A percentile compares a stretch with the other conserved stretches of the same genome.
Evolutionary conservation across 2,329 filamentous ascomycete genomes (phyloP).

Genomic region (Didymella exigua): DNA sequence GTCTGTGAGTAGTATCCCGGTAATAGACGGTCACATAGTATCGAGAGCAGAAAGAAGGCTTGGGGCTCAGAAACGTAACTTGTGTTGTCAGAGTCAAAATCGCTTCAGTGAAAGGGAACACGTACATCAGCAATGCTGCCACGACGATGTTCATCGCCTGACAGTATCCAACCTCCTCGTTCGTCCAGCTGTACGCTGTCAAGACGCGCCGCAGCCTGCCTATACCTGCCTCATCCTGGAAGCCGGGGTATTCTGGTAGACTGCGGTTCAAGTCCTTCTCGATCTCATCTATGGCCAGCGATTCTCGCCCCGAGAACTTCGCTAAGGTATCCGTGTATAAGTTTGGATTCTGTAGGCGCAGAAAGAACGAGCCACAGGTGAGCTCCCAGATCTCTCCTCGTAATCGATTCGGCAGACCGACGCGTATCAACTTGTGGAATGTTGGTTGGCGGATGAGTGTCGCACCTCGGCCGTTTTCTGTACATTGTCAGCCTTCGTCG

Average conservation of each 20-base stretch:
- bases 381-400: slow-evolving; percentile 96
- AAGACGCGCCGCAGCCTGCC: slow-evolving; percentile 85
- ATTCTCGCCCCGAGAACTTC: slow-evolving; percentile 84
- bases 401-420: slow-evolving; percentile 90
- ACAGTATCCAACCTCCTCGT: slow-evolving; percentile 95
- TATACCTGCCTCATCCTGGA: slow-evolving; percentile 95
- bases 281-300: slow-evolving; percentile 96
- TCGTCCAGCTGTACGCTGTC: slow-evolving; percentile 97
- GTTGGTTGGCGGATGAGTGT: slow-evolving; percentile 94
- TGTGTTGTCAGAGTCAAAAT: slow-evolving; percentile 34
- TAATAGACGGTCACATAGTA: slow-evolving; percentile 88
- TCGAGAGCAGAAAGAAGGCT: slow-evolving; percentile 90
- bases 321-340: slow-evolving; percentile 82
- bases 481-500: slow-evolving; percentile 17
- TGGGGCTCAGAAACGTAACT: slow-evolving; percentile 95
- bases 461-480: slow-evolving; percentile 88
- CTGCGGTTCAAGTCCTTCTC: slow-evolving; percentile 98
- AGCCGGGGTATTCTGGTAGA: slow-evolving; percentile 94
- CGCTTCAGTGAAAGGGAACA: slow-evolving; percentile 23
- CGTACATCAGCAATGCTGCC: slow-evolving; percentile 87
- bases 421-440: slow-evolving; percentile 95
- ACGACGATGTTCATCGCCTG: slow-evolving; percentile 99
- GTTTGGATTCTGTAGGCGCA: slow-evolving; percentile 83
- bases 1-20: slow-evolving; percentile 98
- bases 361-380: slow-evolving; percentile 86